These are phyloP conservation scores for Colletotrichum shisoi DNA, from an alignment of 2,329 filamentous ascomycete genomes.

Conservation along the genomic window DNA sequence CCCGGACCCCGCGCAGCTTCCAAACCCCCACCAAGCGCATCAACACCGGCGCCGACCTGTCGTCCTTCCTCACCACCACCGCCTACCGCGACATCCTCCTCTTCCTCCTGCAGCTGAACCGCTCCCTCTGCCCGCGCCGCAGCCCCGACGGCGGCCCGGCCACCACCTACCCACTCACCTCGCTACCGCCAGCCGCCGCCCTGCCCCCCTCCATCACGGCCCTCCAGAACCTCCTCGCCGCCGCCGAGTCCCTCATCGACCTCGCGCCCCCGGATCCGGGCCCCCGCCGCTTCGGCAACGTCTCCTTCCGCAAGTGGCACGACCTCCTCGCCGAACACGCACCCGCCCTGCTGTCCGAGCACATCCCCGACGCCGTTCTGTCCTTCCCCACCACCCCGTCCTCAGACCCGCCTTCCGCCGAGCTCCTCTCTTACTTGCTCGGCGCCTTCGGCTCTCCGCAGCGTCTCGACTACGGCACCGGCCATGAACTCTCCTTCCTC, in stretches of 20 bases:
- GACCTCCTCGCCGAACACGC: conserved; percentile 69
- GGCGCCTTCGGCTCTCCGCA: conserved; percentile 89
- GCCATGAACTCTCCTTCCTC: conserved; percentile 93
- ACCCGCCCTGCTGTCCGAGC: conserved; percentile 58
- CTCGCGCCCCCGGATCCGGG: conserved; percentile 85
- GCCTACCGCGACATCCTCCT: conserved; percentile 88
- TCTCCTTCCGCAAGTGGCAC: conserved; percentile 88
- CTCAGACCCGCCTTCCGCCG: conserved; percentile 44
- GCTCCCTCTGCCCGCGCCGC: conserved; percentile 78
- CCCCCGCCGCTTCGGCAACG: conserved; percentile 89
- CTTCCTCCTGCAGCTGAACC: conserved; percentile 90
- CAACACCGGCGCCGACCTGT: conserved; percentile 82
- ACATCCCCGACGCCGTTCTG: conserved; percentile 43
- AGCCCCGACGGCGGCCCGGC: conserved; percentile 49
- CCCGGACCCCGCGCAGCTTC: conserved; percentile 66
- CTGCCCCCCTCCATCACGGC: conserved; percentile 65
- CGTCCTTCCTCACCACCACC: conserved; percentile 77
- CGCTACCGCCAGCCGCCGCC: conserved; percentile 50
- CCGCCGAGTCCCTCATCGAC: conserved; percentile 72
- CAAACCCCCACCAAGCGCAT: conserved; percentile 78
- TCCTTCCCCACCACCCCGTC: conserved; percentile 39
- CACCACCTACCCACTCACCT: conserved; percentile 55
- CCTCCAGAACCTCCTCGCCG: conserved; percentile 71
- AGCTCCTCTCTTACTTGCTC: conserved; percentile 69
- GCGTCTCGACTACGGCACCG: conserved; percentile 92